Conservation (phyloP, 2,329 filamentous ascomycete genomes). For the Aureobasidium uvarum region DNA sequence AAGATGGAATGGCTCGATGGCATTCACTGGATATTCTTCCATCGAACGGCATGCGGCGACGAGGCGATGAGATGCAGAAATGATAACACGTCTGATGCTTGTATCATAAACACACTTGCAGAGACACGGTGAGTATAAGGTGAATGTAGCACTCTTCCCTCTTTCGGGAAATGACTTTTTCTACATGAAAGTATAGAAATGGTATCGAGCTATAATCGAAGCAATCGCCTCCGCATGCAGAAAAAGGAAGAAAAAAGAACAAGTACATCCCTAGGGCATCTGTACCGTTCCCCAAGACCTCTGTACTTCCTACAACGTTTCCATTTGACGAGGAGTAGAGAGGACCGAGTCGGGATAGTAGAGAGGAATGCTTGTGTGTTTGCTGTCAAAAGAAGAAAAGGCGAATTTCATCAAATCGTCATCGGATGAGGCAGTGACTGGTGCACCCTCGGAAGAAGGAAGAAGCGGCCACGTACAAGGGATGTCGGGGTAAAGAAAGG, state of each 20-base stretch:
- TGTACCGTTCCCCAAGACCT: not conserved
- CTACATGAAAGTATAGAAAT: slow-evolving; percentile 27
- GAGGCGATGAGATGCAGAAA: not conserved
- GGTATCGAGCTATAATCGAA: slow-evolving; percentile 28
- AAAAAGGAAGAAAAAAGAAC: not conserved
- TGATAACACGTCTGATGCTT: not conserved
- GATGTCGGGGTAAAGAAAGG: slow-evolving; percentile 18
- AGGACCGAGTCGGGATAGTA: not conserved
- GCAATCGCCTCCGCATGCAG: slow-evolving; percentile 26
- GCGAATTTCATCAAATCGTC: slow-evolving; percentile 26
- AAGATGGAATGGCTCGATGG: too few species aligned
- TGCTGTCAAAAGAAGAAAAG: slow-evolving; percentile 14
- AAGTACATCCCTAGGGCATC: not conserved
- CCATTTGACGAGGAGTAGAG: not conserved
- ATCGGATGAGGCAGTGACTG: slow-evolving; percentile 26
- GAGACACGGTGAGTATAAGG: not conserved
- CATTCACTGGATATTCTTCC: not conserved
- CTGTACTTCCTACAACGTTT: not conserved
- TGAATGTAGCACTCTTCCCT: slow-evolving; percentile 14
- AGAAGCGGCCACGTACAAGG: slow-evolving; percentile 24
- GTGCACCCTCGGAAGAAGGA: slow-evolving; percentile 19
- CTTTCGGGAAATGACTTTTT: slow-evolving; percentile 20
- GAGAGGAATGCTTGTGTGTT: not conserved
- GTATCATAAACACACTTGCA: not conserved
- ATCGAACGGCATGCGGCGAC: too few species aligned